Percentiles rank a stretch among this genome's conserved stretches.
These are phyloP conservation scores for Protea cynaroides DNA, from an alignment of 164 flowering plant genomes.

Conservation along the genomic window DNA sequence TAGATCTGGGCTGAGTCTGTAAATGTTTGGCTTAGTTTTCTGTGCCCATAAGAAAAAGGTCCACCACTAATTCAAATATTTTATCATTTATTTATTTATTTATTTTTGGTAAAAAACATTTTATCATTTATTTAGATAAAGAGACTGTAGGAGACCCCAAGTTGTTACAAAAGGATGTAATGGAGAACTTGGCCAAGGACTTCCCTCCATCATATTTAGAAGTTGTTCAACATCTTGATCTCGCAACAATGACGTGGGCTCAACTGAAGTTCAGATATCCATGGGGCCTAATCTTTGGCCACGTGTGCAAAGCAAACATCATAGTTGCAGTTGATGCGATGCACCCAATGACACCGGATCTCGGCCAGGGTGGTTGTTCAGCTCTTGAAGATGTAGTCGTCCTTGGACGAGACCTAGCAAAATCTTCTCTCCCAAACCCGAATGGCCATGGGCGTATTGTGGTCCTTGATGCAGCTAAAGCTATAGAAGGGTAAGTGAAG, in stretches of 20 bases:
- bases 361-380: slow-evolving; percentile 22
- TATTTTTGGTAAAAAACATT: too few relatives aligned
- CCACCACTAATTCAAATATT: too few relatives aligned
- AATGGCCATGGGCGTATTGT: too few relatives aligned
- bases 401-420: too few relatives aligned
- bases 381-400: background rate
- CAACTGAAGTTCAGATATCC: slow-evolving; percentile 10
- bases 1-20: too few relatives aligned
- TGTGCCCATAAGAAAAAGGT: too few relatives aligned
- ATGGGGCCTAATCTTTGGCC: slow-evolving; percentile 1
- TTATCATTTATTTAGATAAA: slow-evolving; percentile 4
- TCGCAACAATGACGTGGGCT: slow-evolving; percentile 21
- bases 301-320: slow-evolving; percentile 10
- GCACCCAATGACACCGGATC: slow-evolving; percentile 34
- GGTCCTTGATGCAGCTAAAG: too few relatives aligned
- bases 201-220: slow-evolving; percentile 20
- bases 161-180: slow-evolving; percentile 17
- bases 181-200: slow-evolving; percentile 20
- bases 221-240: slow-evolving; percentile 23
- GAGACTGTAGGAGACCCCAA: slow-evolving; percentile 10
- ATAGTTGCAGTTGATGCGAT: slow-evolving; percentile 31
- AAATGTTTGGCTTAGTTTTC: too few relatives aligned
- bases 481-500: too few relatives aligned
- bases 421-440: too few relatives aligned
- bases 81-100: too few relatives aligned